Evolutionary conservation across 2,329 filamentous ascomycete genomes (phyloP).

Genomic region (Mariannaea elegans): DNA sequence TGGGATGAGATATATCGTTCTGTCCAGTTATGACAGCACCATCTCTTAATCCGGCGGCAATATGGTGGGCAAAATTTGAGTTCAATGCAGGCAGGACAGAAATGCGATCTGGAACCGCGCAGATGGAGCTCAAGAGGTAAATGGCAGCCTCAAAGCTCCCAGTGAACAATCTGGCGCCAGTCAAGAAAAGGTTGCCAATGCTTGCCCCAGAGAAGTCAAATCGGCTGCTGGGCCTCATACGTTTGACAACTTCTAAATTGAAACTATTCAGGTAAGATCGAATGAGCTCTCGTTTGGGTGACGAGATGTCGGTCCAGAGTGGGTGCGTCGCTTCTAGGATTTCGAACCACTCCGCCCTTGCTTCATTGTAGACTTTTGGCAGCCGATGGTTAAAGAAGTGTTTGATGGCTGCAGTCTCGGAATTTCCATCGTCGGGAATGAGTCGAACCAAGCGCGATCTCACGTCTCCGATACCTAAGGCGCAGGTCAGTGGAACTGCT

Average conservation of each 20-base stretch:
- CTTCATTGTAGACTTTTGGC: conserved; percentile 63
- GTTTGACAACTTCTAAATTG: conserved; percentile 81
- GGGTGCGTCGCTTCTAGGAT: conserved; percentile 84
- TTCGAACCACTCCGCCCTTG: conserved; percentile 83
- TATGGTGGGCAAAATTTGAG: conserved; percentile 95
- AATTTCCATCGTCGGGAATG: conserved; percentile 72
- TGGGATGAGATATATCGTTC: conserved; percentile 90
- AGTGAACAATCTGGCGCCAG: conserved; percentile 87
- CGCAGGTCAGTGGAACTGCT: conserved; percentile 19
- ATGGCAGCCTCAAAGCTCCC: conserved; percentile 93
- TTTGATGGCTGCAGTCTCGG: conserved; percentile 79
- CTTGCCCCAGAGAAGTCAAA: conserved; percentile 83
- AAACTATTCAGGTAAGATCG: conserved; percentile 79
- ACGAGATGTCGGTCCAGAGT: conserved; percentile 77
- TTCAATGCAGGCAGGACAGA: conserved; percentile 90
- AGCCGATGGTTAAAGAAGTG: conserved; percentile 89
- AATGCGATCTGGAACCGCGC: conserved; percentile 79
- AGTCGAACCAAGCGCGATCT: conserved; percentile 80
- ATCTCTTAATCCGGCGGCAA: conserved; percentile 81
- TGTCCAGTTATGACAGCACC: conserved; percentile 86
- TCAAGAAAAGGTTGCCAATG: conserved; percentile 82
- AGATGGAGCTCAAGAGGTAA: conserved; percentile 87
- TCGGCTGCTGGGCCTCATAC: conserved; percentile 74
- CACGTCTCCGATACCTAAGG: conserved; percentile 64
- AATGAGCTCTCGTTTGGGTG: conserved; percentile 79